These are phyloP conservation scores for Suhomyces pyralidae DNA, from an alignment of 805 yeast species.

Conservation along the genomic window DNA sequence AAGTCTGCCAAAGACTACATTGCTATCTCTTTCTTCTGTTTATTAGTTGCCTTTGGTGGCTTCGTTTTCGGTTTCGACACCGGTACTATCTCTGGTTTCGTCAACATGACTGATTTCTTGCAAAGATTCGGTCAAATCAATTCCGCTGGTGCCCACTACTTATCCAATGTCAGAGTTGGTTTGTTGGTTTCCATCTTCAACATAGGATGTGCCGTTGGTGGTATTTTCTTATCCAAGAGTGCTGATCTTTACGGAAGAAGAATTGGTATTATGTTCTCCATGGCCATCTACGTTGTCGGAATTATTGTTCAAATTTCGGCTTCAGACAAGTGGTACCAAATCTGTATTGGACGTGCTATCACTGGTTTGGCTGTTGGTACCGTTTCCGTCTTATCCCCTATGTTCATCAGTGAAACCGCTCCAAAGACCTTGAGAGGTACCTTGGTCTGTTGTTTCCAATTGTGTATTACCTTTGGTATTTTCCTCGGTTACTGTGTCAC, in stretches of 20 bases:
- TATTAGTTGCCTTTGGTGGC: constrained; percentile 30
- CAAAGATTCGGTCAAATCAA: constrained; percentile 19
- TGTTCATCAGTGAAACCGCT: constrained; percentile 26
- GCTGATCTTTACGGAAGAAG: constrained; percentile 28
- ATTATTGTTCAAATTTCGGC: constrained; percentile 24
- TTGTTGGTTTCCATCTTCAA: constrained; percentile 27
- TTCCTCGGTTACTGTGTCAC: constrained; percentile 27
- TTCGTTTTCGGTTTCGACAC: constrained; percentile 30
- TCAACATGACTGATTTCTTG: constrained; percentile 24
- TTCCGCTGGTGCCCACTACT: constrained; percentile 15
- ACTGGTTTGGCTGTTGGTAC: constrained; percentile 29
- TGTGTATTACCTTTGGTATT: constrained; percentile 26
- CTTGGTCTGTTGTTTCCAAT: constrained; percentile 27
- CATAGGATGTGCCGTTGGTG: constrained; percentile 30
- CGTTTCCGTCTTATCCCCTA: constrained; percentile 23
- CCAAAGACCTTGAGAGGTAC: constrained; percentile 30
- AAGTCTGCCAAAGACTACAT: constrained; percentile 32
- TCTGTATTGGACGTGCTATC: constrained; percentile 24
- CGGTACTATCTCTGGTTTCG: constrained; percentile 31
- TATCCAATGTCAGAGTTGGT: constrained; percentile 24
- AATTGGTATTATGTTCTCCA: constrained; percentile 24
- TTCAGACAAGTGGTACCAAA: constrained; percentile 22
- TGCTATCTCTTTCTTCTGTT: constrained; percentile 28
- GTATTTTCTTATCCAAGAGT: constrained; percentile 20
- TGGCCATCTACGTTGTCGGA: constrained; percentile 27